Conservation (phyloP, 495 filamentous ascomycete genomes). For the Aspergillus kassunensis region DNA sequence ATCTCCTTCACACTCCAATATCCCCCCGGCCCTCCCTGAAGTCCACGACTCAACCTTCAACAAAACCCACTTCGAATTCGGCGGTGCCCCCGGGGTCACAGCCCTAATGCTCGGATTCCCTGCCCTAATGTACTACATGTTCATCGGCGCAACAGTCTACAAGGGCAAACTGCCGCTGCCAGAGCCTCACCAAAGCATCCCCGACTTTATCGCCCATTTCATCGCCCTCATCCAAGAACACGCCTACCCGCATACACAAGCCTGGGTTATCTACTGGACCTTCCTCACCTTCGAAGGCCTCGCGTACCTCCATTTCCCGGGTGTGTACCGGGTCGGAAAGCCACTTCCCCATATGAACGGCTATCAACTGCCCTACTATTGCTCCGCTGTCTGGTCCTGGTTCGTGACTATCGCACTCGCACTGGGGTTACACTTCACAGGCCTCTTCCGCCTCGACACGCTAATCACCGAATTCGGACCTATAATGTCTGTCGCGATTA, state of each 20-base stretch:
- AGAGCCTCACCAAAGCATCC: constrained; percentile 50
- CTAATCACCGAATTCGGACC: constrained; percentile 87
- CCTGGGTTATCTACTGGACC: constrained; percentile 85
- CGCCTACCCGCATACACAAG: constrained; percentile 68
- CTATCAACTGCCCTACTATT: constrained; percentile 80
- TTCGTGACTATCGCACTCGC: constrained; percentile 72
- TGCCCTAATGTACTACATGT: constrained; percentile 95
- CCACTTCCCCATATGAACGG: constrained; percentile 72
- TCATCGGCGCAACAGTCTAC: constrained; percentile 88
- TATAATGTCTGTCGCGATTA: constrained; percentile 79
- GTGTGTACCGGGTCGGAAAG: constrained; percentile 74
- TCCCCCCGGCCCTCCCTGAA: background rate
- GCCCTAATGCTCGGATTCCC: constrained; percentile 87
- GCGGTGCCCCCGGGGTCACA: constrained; percentile 67
- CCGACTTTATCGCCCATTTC: constrained; percentile 63
- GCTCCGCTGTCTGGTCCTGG: constrained; percentile 74
- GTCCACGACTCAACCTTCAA: background rate
- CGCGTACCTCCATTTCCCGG: constrained; percentile 75
- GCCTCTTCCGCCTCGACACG: constrained; percentile 78
- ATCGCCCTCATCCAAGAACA: constrained; percentile 63
- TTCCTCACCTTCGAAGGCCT: constrained; percentile 72
- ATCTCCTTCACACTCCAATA: background rate
- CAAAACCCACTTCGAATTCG: constrained; percentile 69
- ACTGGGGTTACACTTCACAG: constrained; percentile 63
- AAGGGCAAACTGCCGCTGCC: constrained; percentile 71